Base-by-base conservation (phyloP, 2,329 filamentous ascomycete species). In the Juglanconis sp. region DNA sequence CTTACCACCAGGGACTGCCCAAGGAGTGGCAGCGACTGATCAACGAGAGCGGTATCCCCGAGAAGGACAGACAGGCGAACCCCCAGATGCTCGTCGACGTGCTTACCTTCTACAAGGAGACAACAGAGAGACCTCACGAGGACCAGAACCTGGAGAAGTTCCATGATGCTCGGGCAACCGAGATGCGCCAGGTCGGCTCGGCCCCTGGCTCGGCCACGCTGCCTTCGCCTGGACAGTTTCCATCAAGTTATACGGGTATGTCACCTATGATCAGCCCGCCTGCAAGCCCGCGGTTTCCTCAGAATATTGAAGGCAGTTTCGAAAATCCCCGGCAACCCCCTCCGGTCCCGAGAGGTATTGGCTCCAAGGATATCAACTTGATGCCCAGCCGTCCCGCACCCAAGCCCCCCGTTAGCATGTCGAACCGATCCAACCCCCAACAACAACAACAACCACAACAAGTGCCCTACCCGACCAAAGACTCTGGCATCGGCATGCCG, bases 1-100 rank as follows among this genome's bases (percentile, higher is more conserved):
- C 36, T 54, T 40, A 36, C 35, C 31, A 36, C 63, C 70, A 95
- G 92, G 95, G 95, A 65, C 83, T 99, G 34, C 95, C 95, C 17
- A 96, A 95, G 75, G 95, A 98, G 83, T 99, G 95, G 95, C 94
- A 98, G 77, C 89, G 92, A 63, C 85, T 97, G 72, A 87, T 99
- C 71, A 91, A 94, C 77, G 93, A 96, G 75, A 96, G 91, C 74
- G 95, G 95, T 65, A 97, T 99, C 69, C 91, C 93, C 34, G 92
- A 96, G 77, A 93, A 95, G 77, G 95, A 98, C 73, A 90, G 96
- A 74, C 91, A 94, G 73, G 90, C 96, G 75, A 92, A 98, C 71
- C 95, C 95, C 3, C 92, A 98, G 74, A 93, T 94, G 61, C 92
- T 97, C 77, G 89, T 96, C 71, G 91, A 98, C 73, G 95, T 99